Percentiles rank a stretch among this genome's conserved stretches.
Evolutionary conservation across 345 rosid genomes (phyloP).

Genomic region (Heritiera littoralis): DNA sequence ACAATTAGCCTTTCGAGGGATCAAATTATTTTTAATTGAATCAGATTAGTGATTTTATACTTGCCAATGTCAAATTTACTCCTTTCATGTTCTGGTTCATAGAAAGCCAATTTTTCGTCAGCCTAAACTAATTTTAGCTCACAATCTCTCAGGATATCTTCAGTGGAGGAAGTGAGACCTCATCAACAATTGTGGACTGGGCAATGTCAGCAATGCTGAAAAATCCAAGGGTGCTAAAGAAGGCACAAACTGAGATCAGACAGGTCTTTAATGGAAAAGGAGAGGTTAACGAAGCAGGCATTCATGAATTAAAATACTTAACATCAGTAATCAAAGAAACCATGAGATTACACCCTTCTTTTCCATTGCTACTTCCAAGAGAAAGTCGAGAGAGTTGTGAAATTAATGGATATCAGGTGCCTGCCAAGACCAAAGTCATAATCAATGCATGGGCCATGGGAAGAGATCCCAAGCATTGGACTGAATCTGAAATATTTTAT

Average conservation of each 20-base stretch:
- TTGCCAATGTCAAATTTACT: background rate
- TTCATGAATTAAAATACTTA: conserved; percentile 23
- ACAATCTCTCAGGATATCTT: conserved; percentile 30
- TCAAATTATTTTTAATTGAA: no score
- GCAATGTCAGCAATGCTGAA: conserved; percentile 32
- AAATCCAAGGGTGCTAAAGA: conserved; percentile 28
- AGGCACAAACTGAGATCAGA: conserved; percentile 35
- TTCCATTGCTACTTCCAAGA: conserved; percentile 29
- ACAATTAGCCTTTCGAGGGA: background rate
- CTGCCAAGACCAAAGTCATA: background rate
- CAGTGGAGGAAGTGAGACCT: conserved; percentile 33
- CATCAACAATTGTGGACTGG: conserved; percentile 33
- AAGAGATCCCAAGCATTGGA: conserved; percentile 15
- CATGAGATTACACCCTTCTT: conserved; percentile 31
- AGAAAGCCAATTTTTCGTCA: no score
- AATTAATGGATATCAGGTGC: conserved; percentile 15
- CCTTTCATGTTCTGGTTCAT: no score
- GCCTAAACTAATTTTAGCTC: background rate
- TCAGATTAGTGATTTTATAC: background rate
- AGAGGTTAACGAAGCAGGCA: background rate
- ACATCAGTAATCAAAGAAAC: conserved; percentile 32
- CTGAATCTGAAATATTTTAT: background rate
- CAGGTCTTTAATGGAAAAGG: conserved; percentile 8
- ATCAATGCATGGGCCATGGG: conserved; percentile 21
- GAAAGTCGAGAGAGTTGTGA: conserved; percentile 13